Evolutionary conservation across 805 yeast genomes (phyloP), one percentile per base, ranked within the genome.

Genomic region (Zygotorulaspora danielsina): DNA sequence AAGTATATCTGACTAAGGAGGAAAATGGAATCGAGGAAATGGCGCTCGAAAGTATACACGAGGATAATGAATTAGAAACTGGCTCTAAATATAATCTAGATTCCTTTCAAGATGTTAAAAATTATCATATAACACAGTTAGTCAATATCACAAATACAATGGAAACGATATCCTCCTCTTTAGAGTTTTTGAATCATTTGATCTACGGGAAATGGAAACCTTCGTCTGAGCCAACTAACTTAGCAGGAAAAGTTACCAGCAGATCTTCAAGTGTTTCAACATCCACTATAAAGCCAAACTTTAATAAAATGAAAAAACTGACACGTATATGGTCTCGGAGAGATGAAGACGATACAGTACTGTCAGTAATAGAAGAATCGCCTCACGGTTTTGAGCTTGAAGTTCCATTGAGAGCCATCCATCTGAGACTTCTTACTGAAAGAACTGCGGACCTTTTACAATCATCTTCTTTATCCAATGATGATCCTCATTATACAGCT

Each of bases 381-480:
- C 36, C 41, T 10, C 34, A 54, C 17, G 63, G 59, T 4, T 51
- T 52, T 26, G 59, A 61, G 38, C 33, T 35, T 2, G 33, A 32
- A 13, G 50, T 51, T 8, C 54, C 52, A 6, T 42, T 48, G 37
- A 54, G 43, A 32, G 59, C 51, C 26, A 47, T 52, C 24, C 79
- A 79, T 50, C 59, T 80, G 41, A 69, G 81, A 42, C 74, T 75
- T 28, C 65, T 81, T 34, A 75, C 83, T 1, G 81, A 82, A 39
- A 67, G 89, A 56, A 79, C 86, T 0, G 78, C 85, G 0, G 84
- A 81, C 56, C 62, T 81, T 36, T 67, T 81, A 38, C 84, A 78
- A 51, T 85, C 84, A 1, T 79, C 87, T 1, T 64, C 71, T 4
- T 45, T 58, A 21, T 47, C 54, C 19, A 50, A 44, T 36, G 56